Evolutionary conservation across 345 rosid genomes (phyloP), one percentile per base, ranked within the genome.

Genomic region (Kernera saxatilis): DNA sequence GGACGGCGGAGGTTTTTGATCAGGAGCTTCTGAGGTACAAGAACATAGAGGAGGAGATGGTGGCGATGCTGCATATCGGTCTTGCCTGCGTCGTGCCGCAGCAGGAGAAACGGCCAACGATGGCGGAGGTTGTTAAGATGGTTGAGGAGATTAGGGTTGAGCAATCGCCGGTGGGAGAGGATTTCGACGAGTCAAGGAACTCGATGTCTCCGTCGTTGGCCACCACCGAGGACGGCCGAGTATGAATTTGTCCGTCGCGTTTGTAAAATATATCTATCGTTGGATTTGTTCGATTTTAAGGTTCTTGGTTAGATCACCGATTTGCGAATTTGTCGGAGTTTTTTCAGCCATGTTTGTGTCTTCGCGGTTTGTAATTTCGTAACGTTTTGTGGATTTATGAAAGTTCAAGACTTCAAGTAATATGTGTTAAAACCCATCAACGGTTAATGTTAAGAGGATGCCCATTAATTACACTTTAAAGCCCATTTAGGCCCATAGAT

Each of bases 1-100:
- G 97, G 97, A 93, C 98, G 12, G 93, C 96, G 5, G 98, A 93
- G 80, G 97, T 93, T 70, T 93, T 93, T 72, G 98, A 93, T 76
- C 85, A 85, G 74, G 98, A 93, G 75, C 89, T 93, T 33, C 25
- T 93, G 75, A 88, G 98, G 87, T 93, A 93, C 68, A 93, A 93
- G 80, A 91, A 93, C 78, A 91, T 93, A 12, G 96, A 89, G 67
- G 97, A 89, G 68, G 97, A 91, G 60, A 90, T 93, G 43, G 92
- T 91, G 66, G 78, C 94, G 0, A 91, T 93, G 98, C 85, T 93
- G 10, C 98, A 89, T 61, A 96, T 93, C 8, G 96, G 88, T 15
- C 43, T 93, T 52, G 94, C 92, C 3, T 93, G 98, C 46, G 92
- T 86, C 18, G 82, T 79, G 63, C 81, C 91, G 2, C 86, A 69